Percentiles rank a stretch among this genome's conserved stretches.
Conservation (phyloP, 208 protist genomes). For the Wallacemonas collosoma region DNA sequence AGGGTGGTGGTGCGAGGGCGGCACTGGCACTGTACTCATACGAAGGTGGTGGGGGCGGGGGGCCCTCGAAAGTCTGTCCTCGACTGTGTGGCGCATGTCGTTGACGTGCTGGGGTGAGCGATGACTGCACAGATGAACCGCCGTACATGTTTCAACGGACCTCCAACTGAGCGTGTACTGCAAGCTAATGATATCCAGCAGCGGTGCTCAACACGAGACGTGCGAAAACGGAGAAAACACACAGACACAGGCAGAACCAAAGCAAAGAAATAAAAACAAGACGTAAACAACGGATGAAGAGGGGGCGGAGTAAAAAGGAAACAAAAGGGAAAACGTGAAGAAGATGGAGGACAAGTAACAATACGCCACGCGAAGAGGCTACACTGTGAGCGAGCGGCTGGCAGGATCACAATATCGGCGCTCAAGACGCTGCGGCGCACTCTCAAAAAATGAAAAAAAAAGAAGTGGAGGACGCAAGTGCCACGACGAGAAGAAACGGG, state of each 20-base stretch:
- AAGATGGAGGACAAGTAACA: no score
- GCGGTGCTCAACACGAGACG: no score
- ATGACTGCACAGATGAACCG: not conserved
- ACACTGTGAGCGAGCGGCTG: no score
- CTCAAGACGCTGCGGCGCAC: no score
- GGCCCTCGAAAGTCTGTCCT: not conserved
- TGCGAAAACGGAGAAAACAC: not conserved
- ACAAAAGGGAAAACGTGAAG: no score
- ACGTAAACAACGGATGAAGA: not conserved
- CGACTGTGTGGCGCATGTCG: not conserved
- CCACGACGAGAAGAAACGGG: not conserved
- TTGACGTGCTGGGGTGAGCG: not conserved
- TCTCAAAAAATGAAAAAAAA: constrained; percentile 9
- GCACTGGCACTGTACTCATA: constrained; percentile 1
- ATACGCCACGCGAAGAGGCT: no score
- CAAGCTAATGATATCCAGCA: no score
- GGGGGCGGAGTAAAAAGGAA: not conserved
- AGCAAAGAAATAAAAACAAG: constrained; percentile 5
- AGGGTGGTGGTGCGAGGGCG: constrained; percentile 1
- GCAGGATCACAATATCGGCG: no score
- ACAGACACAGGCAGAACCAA: constrained; percentile 5
- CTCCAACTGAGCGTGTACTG: no score
- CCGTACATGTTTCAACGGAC: not conserved
- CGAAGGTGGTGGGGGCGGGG: not conserved
- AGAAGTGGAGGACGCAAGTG: not conserved